A percentile compares a stretch with the other conserved stretches of the same genome.
These are phyloP conservation scores for Scutellaria baicalensis DNA, from an alignment of 257 asterid genomes.

Conservation along the genomic window DNA sequence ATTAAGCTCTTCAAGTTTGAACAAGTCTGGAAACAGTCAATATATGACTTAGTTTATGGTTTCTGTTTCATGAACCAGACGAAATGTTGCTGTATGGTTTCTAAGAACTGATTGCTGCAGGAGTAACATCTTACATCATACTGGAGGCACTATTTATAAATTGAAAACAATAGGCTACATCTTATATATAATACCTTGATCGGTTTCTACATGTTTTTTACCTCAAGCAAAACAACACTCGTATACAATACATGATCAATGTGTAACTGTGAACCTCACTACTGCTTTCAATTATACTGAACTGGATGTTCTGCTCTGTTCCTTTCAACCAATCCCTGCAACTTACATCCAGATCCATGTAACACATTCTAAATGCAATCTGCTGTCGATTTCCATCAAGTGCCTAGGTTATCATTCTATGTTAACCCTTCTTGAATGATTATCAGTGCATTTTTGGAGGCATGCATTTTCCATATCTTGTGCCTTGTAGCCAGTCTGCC, in stretches of 20 bases:
- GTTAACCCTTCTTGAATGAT: background rate
- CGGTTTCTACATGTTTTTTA: background rate
- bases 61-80: slow-evolving; percentile 10
- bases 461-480: background rate
- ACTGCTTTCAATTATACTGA: background rate
- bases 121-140: background rate
- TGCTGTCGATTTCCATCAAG: slow-evolving; percentile 15
- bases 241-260: background rate
- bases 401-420: background rate
- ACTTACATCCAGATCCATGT: background rate
- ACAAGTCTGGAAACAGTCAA: background rate
- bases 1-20: background rate
- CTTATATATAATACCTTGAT: background rate
- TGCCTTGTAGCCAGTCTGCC: background rate
- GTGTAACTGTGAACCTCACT: slow-evolving; percentile 3
- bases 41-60: background rate
- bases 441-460: background rate
- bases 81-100: background rate
- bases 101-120: background rate
- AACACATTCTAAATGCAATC: background rate
- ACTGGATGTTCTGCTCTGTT: background rate
- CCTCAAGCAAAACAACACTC: background rate
- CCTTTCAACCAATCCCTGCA: slow-evolving; percentile 4
- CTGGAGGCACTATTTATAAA: background rate
- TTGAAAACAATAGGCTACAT: background rate